These are phyloP conservation scores for Blastobotrys buckinghamii DNA, from an alignment of 1,139 yeast genomes.

Conservation along the genomic window DNA sequence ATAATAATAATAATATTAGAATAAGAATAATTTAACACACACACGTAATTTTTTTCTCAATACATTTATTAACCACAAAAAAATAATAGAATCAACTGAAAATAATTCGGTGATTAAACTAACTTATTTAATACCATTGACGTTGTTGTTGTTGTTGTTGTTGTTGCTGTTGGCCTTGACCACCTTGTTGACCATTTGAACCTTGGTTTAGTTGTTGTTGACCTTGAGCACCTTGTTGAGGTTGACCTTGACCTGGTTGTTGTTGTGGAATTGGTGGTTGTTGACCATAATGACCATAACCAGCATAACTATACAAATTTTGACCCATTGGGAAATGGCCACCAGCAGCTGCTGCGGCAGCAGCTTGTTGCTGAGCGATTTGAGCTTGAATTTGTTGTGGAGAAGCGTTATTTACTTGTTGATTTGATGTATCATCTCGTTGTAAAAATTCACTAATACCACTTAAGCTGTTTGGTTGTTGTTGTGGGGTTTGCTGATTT, in stretches of 20 bases:
- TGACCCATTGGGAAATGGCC: slow-evolving; percentile 27
- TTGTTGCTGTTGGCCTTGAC: slow-evolving; percentile 64
- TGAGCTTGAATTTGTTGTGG: slow-evolving; percentile 20
- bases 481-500: slow-evolving; percentile 13
- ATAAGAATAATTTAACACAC: too few species aligned
- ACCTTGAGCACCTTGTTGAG: slow-evolving; percentile 8
- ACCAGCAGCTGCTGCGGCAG: slow-evolving; percentile 18
- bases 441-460: slow-evolving; percentile 33
- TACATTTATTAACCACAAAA: too few species aligned
- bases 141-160: slow-evolving; percentile 86
- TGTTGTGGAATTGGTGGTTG: slow-evolving; percentile 12
- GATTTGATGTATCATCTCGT: slow-evolving; percentile 27
- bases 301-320: slow-evolving; percentile 29
- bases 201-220: slow-evolving; percentile 3
- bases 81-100: too few species aligned
- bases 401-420: slow-evolving; percentile 25
- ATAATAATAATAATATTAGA: too few species aligned
- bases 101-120: too few species aligned
- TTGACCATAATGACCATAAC: slow-evolving; percentile 30
- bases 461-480: slow-evolving; percentile 20
- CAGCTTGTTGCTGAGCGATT: slow-evolving; percentile 11
- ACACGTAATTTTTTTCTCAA: too few species aligned
- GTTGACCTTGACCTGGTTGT: slow-evolving; percentile 5
- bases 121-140: slow-evolving; percentile 89
- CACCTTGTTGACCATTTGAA: slow-evolving; percentile 6